A percentile compares a stretch with the other conserved stretches of the same genome.
These are phyloP conservation scores for Tephrocybe rancida DNA, from an alignment of 768 basidiomycete species.

Conservation along the genomic window DNA sequence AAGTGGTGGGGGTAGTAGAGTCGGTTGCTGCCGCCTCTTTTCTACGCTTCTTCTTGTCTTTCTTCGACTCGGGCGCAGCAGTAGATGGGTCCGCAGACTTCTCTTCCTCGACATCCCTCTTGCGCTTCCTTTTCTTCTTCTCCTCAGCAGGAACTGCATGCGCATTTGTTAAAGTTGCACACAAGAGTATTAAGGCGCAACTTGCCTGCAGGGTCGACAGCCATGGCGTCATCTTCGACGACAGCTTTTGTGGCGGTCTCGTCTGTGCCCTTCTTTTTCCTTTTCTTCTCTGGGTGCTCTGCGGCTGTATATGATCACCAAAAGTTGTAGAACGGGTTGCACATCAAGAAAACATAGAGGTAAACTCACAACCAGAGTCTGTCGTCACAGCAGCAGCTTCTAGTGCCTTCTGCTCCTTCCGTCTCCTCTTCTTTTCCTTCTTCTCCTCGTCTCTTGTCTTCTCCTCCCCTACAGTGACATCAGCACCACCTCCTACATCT, in stretches of 20 bases:
- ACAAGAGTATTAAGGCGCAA: background rate
- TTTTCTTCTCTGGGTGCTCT: constrained; percentile 17
- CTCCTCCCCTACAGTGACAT: constrained; percentile 15
- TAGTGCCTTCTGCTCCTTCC: constrained; percentile 20
- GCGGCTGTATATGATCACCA: background rate
- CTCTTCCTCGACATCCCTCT: constrained; percentile 34
- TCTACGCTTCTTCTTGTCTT: constrained; percentile 45
- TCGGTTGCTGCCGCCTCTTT: constrained; percentile 29
- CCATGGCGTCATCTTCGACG: constrained; percentile 20
- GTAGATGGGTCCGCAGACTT: constrained; percentile 7
- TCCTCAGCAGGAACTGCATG: constrained; percentile 19
- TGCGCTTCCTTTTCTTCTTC: constrained; percentile 45
- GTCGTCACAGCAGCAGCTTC: constrained; percentile 12
- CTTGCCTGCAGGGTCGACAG: constrained; percentile 26
- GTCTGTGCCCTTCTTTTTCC: constrained; percentile 30
- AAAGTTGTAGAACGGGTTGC: background rate
- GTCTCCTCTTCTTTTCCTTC: constrained; percentile 24
- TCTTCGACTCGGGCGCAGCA: constrained; percentile 33
- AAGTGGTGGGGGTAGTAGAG: constrained; percentile 17
- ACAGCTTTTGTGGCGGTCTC: background rate
- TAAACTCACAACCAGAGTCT: constrained; percentile 23
- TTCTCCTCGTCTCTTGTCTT: constrained; percentile 24
- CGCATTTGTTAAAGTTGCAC: background rate
- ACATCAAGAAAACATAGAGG: background rate
- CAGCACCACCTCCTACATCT: constrained; percentile 2